Conservation (phyloP, 2,329 filamentous ascomycete genomes). For the Penicillium sp. region DNA sequence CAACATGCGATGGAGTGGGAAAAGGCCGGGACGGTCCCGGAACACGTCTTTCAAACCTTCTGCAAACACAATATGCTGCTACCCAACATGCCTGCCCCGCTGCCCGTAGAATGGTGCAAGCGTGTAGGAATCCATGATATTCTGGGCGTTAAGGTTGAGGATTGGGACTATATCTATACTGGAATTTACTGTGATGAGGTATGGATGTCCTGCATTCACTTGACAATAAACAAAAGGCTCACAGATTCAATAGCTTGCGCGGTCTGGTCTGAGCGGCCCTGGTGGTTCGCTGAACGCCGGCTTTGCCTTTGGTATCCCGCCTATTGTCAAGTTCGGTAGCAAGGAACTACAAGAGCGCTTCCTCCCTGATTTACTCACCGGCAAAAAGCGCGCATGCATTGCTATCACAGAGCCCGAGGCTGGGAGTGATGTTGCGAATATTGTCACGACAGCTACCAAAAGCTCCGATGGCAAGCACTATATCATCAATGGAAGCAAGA, state of each 20-base stretch:
- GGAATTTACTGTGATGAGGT: conserved; percentile 72
- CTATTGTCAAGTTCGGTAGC: conserved; percentile 70
- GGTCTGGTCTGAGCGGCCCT: conserved; percentile 68
- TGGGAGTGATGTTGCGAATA: conserved; percentile 74
- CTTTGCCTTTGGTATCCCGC: conserved; percentile 73
- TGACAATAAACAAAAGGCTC: neutral
- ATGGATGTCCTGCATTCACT: conserved; percentile 1
- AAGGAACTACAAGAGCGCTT: conserved; percentile 66
- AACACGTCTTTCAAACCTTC: conserved; percentile 68
- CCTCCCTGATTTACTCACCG: conserved; percentile 69
- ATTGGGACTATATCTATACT: conserved; percentile 73
- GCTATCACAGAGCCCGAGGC: conserved; percentile 79
- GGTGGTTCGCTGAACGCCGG: conserved; percentile 69
- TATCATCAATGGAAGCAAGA: conserved; percentile 75
- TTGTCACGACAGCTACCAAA: conserved; percentile 69
- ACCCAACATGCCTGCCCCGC: conserved; percentile 69
- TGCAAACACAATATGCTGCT: conserved; percentile 69
- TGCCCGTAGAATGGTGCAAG: conserved; percentile 71
- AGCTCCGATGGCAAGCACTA: conserved; percentile 68
- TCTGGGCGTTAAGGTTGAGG: conserved; percentile 69
- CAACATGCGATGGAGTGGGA: conserved; percentile 73
- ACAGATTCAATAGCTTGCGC: conserved; percentile 56
- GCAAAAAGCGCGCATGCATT: conserved; percentile 71
- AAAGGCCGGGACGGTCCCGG: conserved; percentile 64
- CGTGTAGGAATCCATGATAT: conserved; percentile 68